These are phyloP conservation scores for Cystobasidium onofrii DNA, from an alignment of 768 basidiomycete genomes.

Conservation along the genomic window DNA sequence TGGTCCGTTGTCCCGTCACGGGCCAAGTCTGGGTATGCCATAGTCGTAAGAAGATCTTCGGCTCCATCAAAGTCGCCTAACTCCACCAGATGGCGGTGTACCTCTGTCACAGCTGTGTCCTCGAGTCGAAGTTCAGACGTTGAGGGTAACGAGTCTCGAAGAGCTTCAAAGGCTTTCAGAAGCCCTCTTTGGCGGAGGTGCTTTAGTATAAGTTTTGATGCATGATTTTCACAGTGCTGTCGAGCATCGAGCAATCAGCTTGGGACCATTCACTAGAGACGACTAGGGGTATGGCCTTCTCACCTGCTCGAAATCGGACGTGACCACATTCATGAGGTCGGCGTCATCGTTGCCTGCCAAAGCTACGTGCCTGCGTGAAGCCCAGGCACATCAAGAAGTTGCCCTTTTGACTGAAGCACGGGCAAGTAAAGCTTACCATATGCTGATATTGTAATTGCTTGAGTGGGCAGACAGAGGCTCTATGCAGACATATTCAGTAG, in stretches of 20 bases:
- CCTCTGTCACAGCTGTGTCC: slow-evolving; percentile 12
- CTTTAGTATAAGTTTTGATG: slow-evolving; percentile 26
- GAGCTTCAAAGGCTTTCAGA: slow-evolving; percentile 25
- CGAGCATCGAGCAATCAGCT: no score
- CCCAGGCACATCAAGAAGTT: not conserved
- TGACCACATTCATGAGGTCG: not conserved
- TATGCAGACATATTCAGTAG: slow-evolving; percentile 31
- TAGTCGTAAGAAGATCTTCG: slow-evolving; percentile 23
- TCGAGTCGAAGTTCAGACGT: slow-evolving; percentile 13
- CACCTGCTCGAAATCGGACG: not conserved
- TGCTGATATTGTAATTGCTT: slow-evolving; percentile 33
- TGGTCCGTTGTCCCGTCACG: not conserved
- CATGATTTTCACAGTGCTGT: slow-evolving; percentile 20
- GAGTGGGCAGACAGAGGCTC: slow-evolving; percentile 32
- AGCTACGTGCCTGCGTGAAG: slow-evolving; percentile 26
- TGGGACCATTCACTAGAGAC: no score
- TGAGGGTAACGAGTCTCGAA: slow-evolving; percentile 12
- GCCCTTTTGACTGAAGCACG: no score
- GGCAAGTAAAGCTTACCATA: slow-evolving; percentile 18
- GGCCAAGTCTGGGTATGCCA: slow-evolving; percentile 13
- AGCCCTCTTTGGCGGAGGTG: slow-evolving; percentile 34
- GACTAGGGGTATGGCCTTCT: no score
- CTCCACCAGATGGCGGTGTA: slow-evolving; percentile 27
- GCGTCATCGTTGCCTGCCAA: slow-evolving; percentile 29
- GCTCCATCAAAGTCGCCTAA: slow-evolving; percentile 28